Base-by-base conservation (phyloP, 495 filamentous ascomycete species). In the Talaromyces ruber region DNA sequence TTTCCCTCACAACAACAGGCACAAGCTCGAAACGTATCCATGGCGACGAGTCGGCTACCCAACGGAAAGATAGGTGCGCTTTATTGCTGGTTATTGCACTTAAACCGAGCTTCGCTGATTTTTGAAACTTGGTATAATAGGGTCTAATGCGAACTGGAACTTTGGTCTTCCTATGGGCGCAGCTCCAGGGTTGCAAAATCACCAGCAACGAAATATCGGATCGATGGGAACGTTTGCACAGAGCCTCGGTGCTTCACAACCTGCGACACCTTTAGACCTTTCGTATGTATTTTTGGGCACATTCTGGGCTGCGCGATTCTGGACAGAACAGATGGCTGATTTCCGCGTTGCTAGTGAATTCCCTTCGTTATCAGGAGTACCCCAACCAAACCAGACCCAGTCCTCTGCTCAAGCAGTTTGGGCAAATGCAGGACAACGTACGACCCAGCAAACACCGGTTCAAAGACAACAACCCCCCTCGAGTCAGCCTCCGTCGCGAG, bases 161-260 rank as follows among this genome's bases (percentile, higher is more conserved):
- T 92, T 91, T 75, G 86, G 86, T 60, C 79, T 89, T 66, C 87
- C 89, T 56, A 86, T 91, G 79, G 85, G 88, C 54, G 84, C 84
- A 66, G 82, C 84, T 64, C 78, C 82, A 59, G 81, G 82, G 59
- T 73, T 87, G 58, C 80, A 79, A 66, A 78, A 75, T 66, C 73
- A 82, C 70, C 85, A 84, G 76, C 74, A 87, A 75, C 75, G 87
- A 77, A 74, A 84, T 76, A 77, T 81, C 56, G 80, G 81, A 72
- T 76, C 76, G 6, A 79, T 86, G 69, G 79, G 82, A 30, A 93
- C 86, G 66, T 95, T 94, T 73, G 91, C 91, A 60, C 90, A 93
- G 71, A 91, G 87, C 68, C 79, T 94, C 66, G 85, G 85, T 62
- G 87, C 84, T 14, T 90, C 88, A 14, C 91, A 94, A 69, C 82